phyloP scores from a whole-genome alignment of 1,284 basidiomycete species.

The Ceratobasidium sp. region DNA sequence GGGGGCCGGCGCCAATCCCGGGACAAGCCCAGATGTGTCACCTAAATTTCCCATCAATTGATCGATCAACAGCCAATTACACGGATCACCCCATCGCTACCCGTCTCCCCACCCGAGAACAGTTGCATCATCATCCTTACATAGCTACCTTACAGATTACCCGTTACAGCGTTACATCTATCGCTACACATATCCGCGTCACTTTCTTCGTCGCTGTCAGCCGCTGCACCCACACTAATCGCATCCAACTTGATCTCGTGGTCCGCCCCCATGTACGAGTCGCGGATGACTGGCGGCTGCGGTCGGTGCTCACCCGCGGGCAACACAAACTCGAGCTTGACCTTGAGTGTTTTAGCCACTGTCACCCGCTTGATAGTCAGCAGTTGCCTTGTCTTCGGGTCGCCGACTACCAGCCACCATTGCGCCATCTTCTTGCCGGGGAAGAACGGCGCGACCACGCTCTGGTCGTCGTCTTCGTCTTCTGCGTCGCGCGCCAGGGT shows the following conservation, averaged over 20 bases:
- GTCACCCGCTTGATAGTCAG: slow-evolving; percentile 97
- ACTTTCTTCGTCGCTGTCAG: slow-evolving; percentile 76
- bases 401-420: slow-evolving; percentile 98
- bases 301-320: slow-evolving; percentile 86
- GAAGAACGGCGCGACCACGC: slow-evolving; percentile 92
- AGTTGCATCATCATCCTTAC: neutral
- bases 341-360: slow-evolving; percentile 79
- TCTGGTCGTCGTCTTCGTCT: slow-evolving; percentile 75
- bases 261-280: slow-evolving; percentile 91
- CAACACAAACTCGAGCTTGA: slow-evolving; percentile 91
- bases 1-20: neutral
- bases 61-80: neutral
- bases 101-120: neutral
- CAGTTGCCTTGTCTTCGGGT: slow-evolving; percentile 78
- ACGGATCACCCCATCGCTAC: slow-evolving; percentile 3
- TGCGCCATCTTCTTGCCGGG: slow-evolving; percentile 92
- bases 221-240: slow-evolving; percentile 89
- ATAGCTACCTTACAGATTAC: neutral
- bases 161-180: neutral
- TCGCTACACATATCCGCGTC: slow-evolving; percentile 51
- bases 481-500: slow-evolving; percentile 87
- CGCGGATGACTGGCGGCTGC: slow-evolving; percentile 93
- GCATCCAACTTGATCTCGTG: slow-evolving; percentile 87
- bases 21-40: neutral
- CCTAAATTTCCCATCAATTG: neutral